Evolutionary conservation across 345 rosid species (phyloP), one percentile per base, ranked within the genome.

Genomic region (Salix arbutifolia): DNA sequence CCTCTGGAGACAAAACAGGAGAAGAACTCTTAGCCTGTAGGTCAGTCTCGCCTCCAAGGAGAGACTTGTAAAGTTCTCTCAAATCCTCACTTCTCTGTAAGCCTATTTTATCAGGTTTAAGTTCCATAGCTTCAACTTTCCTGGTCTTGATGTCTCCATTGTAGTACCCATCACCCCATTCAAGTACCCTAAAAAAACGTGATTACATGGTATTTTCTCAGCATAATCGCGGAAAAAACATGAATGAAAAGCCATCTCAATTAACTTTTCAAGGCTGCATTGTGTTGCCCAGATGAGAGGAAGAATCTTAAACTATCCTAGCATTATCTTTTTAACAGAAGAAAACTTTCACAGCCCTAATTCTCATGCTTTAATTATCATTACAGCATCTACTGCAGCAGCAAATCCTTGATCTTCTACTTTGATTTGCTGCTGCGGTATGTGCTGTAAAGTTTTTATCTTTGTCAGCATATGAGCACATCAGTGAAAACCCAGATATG

Each of bases 61-160:
- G 81, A 46, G 85, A 81, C 56, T 82, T 66, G 38, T 89, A 96
- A 69, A 93, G 97, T 73, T 92, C 89, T 78, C 93, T 81, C 75
- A 93, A 80, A 70, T 92, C 95, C 83, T 88, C 89, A 79, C 95
- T 93, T 80, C 98, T 91, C 71, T 93, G 94, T 73, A 93, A 79
- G 26, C 90, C 98, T 31, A 82, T 71, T 84, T 86, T 86, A 82
- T 90, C 91, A n/a, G 88, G 73, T 81, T 84, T 85, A 74, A 85
- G 78, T 56, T 89, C 91, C 79, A 84, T 56, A 16, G 81, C 81
- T 58, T 86, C 88, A n/a, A 86, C 84, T 61, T 93, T 96, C 90
- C 91, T 90, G 50, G 94, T 93, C 89, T 90, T 96, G 74, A 91
- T 91, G 78, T 93, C 99, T 71, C 99, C 99, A 87, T 93, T 93